Base-by-base conservation (phyloP, 2,329 filamentous ascomycete genomes). In the Colletotrichum somersetense region DNA sequence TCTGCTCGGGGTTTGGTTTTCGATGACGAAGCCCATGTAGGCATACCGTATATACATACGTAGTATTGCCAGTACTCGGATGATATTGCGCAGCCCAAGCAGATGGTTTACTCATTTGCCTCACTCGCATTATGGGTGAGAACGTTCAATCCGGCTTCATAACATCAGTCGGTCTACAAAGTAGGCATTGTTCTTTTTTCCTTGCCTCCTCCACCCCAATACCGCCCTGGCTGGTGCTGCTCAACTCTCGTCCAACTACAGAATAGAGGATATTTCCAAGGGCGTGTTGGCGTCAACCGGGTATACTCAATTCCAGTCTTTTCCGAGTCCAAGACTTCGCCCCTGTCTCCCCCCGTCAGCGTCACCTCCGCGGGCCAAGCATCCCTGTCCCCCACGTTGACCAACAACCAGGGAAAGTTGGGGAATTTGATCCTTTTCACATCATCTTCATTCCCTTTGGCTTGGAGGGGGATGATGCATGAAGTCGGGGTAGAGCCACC, bases 241-340 rank as follows among this genome's bases (percentile, higher is more conserved):
- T 18, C 30, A 48, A 62, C 20, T 16, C 14, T 12, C 26, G 18
- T 40, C 4, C 14, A 18, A 30, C 8, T 33, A 18, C 7, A 18
- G 18, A 23, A 30, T 18, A 26, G n/a, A 38, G 14, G 20, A 44
- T 10, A 18, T 35, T 12, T 40, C 23, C n/a, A n/a, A 48, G 52
- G 38, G 40, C 52, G 40, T 44, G 33, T 48, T 58, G 30, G 66
- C 44, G n/a, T 48, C 11, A 35, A 59, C 70, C 70, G 66, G 66
- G 52, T 72, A 65, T 72, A 61, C 55, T 61, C 61, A 70, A 70
- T 61, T 70, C 66, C 70, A 56, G 23, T 50, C 40, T 18, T 16
- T 46, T 33, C 18, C 26, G 14, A 16, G 14, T 48, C 38, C 52
- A 33, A 20, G 35, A 38, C 20, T 48, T n/a, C 20, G 53, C 66